Base-by-base conservation (phyloP, 2,329 filamentous ascomycete genomes). In the Madurella mycetomatis region DNA sequence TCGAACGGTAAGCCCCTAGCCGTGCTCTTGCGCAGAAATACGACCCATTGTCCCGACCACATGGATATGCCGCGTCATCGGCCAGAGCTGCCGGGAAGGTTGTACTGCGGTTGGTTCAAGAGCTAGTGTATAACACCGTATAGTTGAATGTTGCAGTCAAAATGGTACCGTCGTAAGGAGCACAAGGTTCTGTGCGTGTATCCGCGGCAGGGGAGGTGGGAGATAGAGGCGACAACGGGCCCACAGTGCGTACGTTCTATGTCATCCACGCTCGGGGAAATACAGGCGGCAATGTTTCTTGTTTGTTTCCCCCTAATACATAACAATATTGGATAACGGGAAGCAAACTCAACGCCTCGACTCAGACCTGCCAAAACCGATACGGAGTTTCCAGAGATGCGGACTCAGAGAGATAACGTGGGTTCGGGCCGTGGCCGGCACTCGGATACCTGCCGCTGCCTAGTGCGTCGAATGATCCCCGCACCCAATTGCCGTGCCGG, bases 361-460 rank as follows among this genome's bases (percentile, higher is more conserved):
- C 41, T 44, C 41, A 32, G 17, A 19, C 18, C 8, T 30, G 48
- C 51, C 40, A 51, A 45, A 44, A 11, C 18, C 19, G 43, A 39
- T 25, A 40, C 31, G 37, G 43, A 25, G 30, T 30, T 47, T 30
- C 51, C 51, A 54, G 16, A 40, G 47, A 46, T 46, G 45, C 53
- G 48, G 56, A 44, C 47, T 56, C 34, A 58, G 48, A 54, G 47
- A 51, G 41, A 49, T 49, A 41, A 51, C 30, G 49, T 41, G 51
- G 51, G 47, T 32, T 46, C 53, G 48, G 53, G 41, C 53, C 56
- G 53, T 49, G 30, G 51, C 53, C 50, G 44, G 30, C 41, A 32
- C 18, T 31, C 53, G 55, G 58, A 42, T 60, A 56, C 50, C 55
- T 57, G 58, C 51, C 17, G 48, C 49, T 50, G 41, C 47, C 42